Percentiles rank a stretch among this genome's conserved stretches.
Conservation (phyloP, 2,329 filamentous ascomycete genomes). For the Fusarium guadeloupense region DNA sequence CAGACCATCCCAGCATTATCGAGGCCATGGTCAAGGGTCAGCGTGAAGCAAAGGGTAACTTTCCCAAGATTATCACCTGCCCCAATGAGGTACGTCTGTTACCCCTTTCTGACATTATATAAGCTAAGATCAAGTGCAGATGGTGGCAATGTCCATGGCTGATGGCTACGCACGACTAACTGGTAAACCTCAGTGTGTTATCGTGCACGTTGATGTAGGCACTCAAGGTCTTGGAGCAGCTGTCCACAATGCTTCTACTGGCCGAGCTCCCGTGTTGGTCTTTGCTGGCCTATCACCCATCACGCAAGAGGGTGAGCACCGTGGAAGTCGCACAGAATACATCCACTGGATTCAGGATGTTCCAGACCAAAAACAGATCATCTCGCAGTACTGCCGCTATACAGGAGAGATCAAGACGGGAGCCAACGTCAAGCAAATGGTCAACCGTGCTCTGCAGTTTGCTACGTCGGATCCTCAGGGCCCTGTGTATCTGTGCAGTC, state of each 20-base stretch:
- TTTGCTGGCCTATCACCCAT: conserved; percentile 82
- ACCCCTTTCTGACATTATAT: fast-evolving
- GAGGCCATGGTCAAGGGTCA: conserved; percentile 83
- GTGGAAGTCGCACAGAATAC: conserved; percentile 81
- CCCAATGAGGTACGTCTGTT: conserved; percentile 72
- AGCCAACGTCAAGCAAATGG: conserved; percentile 87
- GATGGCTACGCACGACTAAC: conserved; percentile 81
- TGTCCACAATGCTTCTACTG: conserved; percentile 80
- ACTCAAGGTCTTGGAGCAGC: conserved; percentile 82
- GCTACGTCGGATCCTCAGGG: conserved; percentile 80
- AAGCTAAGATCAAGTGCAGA: conserved; percentile 56
- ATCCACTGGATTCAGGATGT: conserved; percentile 90
- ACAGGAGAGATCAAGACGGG: conserved; percentile 84
- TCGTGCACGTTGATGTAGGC: conserved; percentile 84
- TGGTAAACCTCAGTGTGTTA: conserved; percentile 77
- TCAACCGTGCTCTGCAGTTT: conserved; percentile 85
- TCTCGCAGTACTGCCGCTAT: conserved; percentile 87
- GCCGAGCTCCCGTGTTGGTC: conserved; percentile 77
- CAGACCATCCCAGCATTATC: conserved; percentile 78
- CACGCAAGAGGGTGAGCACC: conserved; percentile 79
- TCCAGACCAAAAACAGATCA: conserved; percentile 81
- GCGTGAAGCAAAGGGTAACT: conserved; percentile 69
- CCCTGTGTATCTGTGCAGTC: conserved; percentile 81
- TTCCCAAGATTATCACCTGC: conserved; percentile 80
- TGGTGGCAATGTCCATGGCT: conserved; percentile 87